Percentiles rank a stretch among this genome's conserved stretches.
Evolutionary conservation across 116 monocot species (phyloP).

Genomic region (Trichopus zeylanicus): DNA sequence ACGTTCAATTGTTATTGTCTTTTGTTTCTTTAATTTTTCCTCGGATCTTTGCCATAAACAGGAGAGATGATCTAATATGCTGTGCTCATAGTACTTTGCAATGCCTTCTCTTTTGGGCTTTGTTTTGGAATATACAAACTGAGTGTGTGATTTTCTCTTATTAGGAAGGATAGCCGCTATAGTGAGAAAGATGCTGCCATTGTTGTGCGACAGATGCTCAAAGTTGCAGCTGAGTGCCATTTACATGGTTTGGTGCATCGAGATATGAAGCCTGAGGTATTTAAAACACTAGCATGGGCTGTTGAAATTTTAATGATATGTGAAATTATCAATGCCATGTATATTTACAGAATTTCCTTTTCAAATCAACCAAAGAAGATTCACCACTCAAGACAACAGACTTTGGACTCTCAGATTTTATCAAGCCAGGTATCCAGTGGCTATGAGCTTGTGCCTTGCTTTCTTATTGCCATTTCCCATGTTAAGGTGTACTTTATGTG

Average conservation of each 20-base stretch:
- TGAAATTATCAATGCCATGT: too few relatives aligned
- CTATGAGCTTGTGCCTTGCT: not conserved
- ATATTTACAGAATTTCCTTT: conserved; percentile 86
- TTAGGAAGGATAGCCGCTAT: conserved; percentile 82
- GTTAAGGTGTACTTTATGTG: not conserved
- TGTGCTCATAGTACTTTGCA: not conserved
- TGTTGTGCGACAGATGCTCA: conserved; percentile 85
- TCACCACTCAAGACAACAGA: conserved; percentile 90
- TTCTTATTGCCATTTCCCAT: not conserved
- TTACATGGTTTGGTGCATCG: conserved; percentile 91
- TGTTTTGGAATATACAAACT: too few relatives aligned
- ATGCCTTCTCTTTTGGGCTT: not conserved
- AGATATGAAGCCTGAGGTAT: conserved; percentile 97
- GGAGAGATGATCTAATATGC: not conserved
- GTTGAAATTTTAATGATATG: not conserved
- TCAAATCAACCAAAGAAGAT: conserved; percentile 75
- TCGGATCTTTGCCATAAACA: not conserved
- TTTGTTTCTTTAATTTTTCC: not conserved
- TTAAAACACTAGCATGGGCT: not conserved
- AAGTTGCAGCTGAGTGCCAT: conserved; percentile 86
- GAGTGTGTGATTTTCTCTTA: too few relatives aligned
- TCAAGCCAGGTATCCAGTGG: conserved; percentile 76
- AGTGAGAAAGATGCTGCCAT: conserved; percentile 88
- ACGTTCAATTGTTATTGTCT: not conserved
- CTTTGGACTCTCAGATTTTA: conserved; percentile 94